Evolutionary conservation across 2,329 filamentous ascomycete species (phyloP), one percentile per base, ranked within the genome.

Genomic region (Aspergillus piperis): DNA sequence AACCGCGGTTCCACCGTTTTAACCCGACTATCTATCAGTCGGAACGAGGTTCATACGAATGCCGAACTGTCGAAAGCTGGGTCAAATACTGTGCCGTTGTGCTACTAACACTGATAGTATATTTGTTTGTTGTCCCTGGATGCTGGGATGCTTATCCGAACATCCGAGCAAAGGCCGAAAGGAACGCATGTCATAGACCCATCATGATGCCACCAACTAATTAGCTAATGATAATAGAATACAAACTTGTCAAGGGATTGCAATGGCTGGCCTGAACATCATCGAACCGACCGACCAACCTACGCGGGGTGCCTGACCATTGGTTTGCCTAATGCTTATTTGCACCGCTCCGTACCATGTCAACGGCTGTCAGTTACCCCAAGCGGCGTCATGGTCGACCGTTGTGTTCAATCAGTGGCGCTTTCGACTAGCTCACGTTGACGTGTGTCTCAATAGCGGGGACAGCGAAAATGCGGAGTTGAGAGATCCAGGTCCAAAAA

Each of bases 1-100:
- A 56, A 54, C 60, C 57, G 48, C 54, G 32, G 60, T 48, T 59
- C 57, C 56, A 59, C 53, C 36, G 51, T 25, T 51, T 30, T 25
- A 54, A 38, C 51, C 41, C 32, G 32, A 53, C 25, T 19, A 19
- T n/a, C 17, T 11, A 7, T 10, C 19, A 51, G n/a, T 39, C 38
- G 23, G 27, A 30, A 10, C 27, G 3, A 36, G 32, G 32, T 36
- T 36, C 32, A 36, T 36, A 36, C 32, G 32, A 36, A 36, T 36
- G 11, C 32, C 32, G 32, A 36, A 36, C 32, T 36, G 4, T 36
- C 11, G 32, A 36, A 13, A 36, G 2, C 11, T 36, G 10, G 32
- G 32, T 36, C 5, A 36, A 13, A 36, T 36, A 13, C 32, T 36
- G 32, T 36, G 4, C 11, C 11, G 11, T 36, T 13, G 13, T 36